These are phyloP conservation scores for Medakamo hakoo DNA, from an alignment of 139 green algal genomes.

Conservation along the genomic window DNA sequence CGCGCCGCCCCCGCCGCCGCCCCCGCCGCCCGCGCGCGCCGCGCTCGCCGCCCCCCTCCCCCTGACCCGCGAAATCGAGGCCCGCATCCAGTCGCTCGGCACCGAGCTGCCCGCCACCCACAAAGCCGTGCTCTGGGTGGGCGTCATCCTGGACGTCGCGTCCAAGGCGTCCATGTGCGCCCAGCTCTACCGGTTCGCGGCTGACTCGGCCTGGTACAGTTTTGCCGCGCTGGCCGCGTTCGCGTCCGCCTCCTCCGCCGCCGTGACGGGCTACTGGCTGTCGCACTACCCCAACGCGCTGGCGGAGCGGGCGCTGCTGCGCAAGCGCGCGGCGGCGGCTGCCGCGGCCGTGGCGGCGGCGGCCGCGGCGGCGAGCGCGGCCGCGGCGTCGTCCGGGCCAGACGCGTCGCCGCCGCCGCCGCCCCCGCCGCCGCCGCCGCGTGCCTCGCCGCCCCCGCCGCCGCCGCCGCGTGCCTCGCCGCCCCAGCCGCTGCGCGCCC, in stretches of 20 bases:
- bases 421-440: background rate
- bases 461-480: constrained; percentile 5
- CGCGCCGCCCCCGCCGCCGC: too few species aligned
- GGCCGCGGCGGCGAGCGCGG: background rate
- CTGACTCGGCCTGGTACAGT: constrained; percentile 2
- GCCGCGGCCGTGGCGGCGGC: background rate
- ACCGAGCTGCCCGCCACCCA: constrained; percentile 14
- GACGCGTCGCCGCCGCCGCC: constrained; percentile 10
- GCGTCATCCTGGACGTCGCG: constrained; percentile 21
- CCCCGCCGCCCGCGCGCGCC: too few species aligned
- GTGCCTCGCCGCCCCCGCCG: background rate
- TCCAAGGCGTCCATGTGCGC: constrained; percentile 10
- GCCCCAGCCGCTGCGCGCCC: too few species aligned
- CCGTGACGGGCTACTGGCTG: constrained; percentile 18
- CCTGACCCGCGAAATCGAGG: background rate
- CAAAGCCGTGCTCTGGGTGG: constrained; percentile 15
- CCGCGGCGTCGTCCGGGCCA: background rate
- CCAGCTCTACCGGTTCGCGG: constrained; percentile 13
- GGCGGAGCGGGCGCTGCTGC: background rate
- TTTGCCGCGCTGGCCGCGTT: constrained; percentile 12
- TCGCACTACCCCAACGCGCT: constrained; percentile 18
- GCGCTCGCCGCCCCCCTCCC: background rate
- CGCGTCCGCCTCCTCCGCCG: constrained; percentile 7
- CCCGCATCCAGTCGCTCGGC: background rate
- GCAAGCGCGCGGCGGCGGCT: too few species aligned